Evolutionary conservation across 2,329 filamentous ascomycete genomes (phyloP).

Genomic region (Dendrostoma leiphaemia): DNA sequence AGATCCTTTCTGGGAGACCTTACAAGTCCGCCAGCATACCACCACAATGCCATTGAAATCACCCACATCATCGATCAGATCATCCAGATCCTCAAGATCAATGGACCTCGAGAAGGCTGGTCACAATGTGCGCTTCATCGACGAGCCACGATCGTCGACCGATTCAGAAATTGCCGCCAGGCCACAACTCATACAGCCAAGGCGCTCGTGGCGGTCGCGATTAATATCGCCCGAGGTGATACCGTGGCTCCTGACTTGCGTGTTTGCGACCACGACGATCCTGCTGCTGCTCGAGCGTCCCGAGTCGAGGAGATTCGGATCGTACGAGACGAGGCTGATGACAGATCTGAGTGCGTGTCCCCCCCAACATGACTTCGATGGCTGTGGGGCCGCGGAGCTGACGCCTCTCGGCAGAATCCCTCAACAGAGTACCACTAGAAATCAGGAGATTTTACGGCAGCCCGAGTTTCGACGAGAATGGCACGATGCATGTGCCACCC

Average conservation of each 20-base stretch:
- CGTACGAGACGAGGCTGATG: conserved; percentile 13
- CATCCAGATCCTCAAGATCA: too few relatives aligned
- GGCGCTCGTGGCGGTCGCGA: conserved; percentile 3
- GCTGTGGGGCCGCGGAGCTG: background rate
- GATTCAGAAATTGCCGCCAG: conserved; percentile 3
- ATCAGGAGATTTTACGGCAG: conserved; percentile 14
- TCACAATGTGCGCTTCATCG: conserved; percentile 6
- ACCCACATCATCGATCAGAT: too few relatives aligned
- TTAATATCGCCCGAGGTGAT: conserved; percentile 13
- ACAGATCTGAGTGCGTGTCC: conserved; percentile 16
- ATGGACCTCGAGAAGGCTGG: conserved; percentile 3
- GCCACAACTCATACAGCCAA: background rate
- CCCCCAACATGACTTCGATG: background rate
- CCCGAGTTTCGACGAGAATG: conserved; percentile 15
- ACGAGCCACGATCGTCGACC: conserved; percentile 2
- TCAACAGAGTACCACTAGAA: conserved; percentile 9
- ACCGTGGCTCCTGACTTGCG: conserved; percentile 16
- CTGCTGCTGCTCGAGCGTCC: conserved; percentile 16
- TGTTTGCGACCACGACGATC: conserved; percentile 17
- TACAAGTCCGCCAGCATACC: too few relatives aligned
- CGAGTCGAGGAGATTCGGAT: conserved; percentile 12
- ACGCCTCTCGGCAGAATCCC: background rate
- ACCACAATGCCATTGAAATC: conserved; percentile 2
- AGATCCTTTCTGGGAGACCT: too few relatives aligned
- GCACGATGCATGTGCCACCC: conserved; percentile 11